A percentile compares a stretch with the other conserved stretches of the same genome.
phyloP scores from a whole-genome alignment of 1,139 yeast species.

The Magnusiomyces clavatus region DNA sequence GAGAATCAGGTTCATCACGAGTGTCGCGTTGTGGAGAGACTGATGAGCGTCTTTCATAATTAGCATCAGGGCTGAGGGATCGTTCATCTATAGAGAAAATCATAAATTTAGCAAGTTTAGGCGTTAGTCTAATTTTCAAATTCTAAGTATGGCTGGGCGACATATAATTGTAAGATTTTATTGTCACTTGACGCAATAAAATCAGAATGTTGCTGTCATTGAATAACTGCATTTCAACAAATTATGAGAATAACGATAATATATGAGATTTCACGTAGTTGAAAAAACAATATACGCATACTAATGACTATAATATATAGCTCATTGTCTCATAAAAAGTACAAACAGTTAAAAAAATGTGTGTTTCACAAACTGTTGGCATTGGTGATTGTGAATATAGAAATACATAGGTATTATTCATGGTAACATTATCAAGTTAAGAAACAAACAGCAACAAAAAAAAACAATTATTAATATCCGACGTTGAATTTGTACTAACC shows the following conservation, averaged over 20 bases:
- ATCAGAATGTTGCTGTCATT: too few species aligned
- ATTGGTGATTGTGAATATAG: too few species aligned
- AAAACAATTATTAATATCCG: not conserved
- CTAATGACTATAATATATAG: too few species aligned
- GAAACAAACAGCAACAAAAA: not conserved
- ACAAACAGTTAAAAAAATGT: too few species aligned
- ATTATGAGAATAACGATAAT: not conserved
- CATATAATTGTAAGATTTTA: too few species aligned
- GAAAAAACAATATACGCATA: too few species aligned
- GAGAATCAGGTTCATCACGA: slow-evolving; percentile 6
- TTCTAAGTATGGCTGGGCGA: too few species aligned
- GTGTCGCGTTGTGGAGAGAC: slow-evolving; percentile 20
- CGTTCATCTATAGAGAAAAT: slow-evolving; percentile 7
- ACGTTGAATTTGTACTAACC: slow-evolving; percentile 10
- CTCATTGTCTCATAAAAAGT: too few species aligned
- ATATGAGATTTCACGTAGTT: not conserved
- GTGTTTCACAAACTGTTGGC: too few species aligned
- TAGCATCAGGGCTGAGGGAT: slow-evolving; percentile 19
- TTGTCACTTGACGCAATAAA: too few species aligned
- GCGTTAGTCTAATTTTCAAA: too few species aligned
- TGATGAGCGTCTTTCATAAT: slow-evolving; percentile 22
- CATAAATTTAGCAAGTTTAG: not conserved
- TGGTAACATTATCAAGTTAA: not conserved
- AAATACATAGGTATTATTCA: not conserved
- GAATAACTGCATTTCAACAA: too few species aligned